Percentiles rank a stretch among this genome's conserved stretches.
Conservation (phyloP, 129 eudicot species). For the Pulicaria dysenterica region DNA sequence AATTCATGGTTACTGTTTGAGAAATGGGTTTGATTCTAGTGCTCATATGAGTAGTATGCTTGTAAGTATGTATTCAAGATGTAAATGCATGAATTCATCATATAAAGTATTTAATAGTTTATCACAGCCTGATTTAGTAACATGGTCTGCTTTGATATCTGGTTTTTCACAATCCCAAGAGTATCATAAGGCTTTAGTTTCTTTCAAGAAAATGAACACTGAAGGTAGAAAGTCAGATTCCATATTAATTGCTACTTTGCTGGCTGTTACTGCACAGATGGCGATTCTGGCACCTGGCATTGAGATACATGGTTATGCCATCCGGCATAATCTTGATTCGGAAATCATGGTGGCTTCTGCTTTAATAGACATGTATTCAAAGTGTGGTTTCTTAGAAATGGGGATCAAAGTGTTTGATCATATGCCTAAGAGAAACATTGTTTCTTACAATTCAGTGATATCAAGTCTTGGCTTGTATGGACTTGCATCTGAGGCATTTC, state of each 20-base stretch:
- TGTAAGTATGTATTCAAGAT: conserved; percentile 72
- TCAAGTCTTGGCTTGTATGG: conserved; percentile 71
- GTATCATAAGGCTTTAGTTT: conserved; percentile 37
- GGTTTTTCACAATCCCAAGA: conserved; percentile 61
- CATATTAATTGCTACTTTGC: conserved; percentile 51
- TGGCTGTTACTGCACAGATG: conserved; percentile 55
- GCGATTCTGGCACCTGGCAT: conserved; percentile 54
- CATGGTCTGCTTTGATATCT: conserved; percentile 75
- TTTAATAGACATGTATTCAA: conserved; percentile 81
- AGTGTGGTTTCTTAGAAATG: conserved; percentile 73
- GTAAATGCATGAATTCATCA: conserved; percentile 57
- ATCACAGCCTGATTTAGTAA: conserved; percentile 66
- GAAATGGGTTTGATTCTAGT: conserved; percentile 53
- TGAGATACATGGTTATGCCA: conserved; percentile 69
- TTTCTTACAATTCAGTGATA: conserved; percentile 62
- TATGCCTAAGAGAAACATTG: conserved; percentile 48
- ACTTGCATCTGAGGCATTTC: conserved; percentile 50
- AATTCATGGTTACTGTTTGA: conserved; percentile 65
- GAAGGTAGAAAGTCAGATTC: conserved; percentile 49
- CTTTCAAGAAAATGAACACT: conserved; percentile 48
- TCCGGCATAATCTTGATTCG: conserved; percentile 48
- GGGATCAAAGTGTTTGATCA: conserved; percentile 45
- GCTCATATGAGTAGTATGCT: conserved; percentile 60
- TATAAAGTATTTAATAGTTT: conserved; percentile 51
- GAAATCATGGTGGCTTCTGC: conserved; percentile 65